Evolutionary conservation across 768 basidiomycete species (phyloP).

Genomic region (Amanita phalloides): DNA sequence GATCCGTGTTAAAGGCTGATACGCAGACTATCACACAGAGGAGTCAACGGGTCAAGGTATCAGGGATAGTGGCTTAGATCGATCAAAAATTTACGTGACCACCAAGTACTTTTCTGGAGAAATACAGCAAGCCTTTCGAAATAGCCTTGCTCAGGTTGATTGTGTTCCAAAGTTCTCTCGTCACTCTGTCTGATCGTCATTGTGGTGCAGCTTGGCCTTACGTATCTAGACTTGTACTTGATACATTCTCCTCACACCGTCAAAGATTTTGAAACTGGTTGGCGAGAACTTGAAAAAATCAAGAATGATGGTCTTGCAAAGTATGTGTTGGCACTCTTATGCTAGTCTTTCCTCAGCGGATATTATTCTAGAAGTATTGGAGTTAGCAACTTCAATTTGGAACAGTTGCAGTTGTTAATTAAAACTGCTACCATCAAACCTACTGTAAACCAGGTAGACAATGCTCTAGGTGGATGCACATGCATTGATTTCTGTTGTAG

Average conservation of each 20-base stretch:
- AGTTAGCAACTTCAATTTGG: slow-evolving; percentile 55
- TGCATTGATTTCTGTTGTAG: slow-evolving; percentile 20
- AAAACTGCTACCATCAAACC: slow-evolving; percentile 45
- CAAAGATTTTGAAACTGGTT: slow-evolving; percentile 24
- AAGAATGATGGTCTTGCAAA: slow-evolving; percentile 32
- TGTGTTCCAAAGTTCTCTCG: background rate
- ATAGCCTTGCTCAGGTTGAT: slow-evolving; percentile 40
- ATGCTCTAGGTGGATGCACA: background rate
- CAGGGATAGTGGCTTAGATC: slow-evolving; percentile 32
- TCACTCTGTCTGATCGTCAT: background rate
- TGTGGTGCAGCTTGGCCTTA: slow-evolving; percentile 39
- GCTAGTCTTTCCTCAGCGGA: slow-evolving; percentile 2
- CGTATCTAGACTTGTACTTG: slow-evolving; percentile 60
- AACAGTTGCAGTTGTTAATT: slow-evolving; percentile 39
- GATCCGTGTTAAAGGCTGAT: background rate
- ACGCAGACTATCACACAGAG: slow-evolving; percentile 20
- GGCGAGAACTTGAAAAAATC: slow-evolving; percentile 48
- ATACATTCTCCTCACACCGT: slow-evolving; percentile 39
- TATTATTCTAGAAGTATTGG: slow-evolving; percentile 47
- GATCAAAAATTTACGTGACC: slow-evolving; percentile 38
- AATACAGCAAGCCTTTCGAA: slow-evolving; percentile 28
- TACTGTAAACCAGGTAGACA: slow-evolving; percentile 58
- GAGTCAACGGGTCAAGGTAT: slow-evolving; percentile 28
- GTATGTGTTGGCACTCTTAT: slow-evolving; percentile 15
- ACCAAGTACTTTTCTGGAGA: slow-evolving; percentile 40